A percentile compares a stretch with the other conserved stretches of the same genome.
These are phyloP conservation scores for Eucalyptus sp. DNA, from an alignment of 345 rosid species.

Conservation along the genomic window DNA sequence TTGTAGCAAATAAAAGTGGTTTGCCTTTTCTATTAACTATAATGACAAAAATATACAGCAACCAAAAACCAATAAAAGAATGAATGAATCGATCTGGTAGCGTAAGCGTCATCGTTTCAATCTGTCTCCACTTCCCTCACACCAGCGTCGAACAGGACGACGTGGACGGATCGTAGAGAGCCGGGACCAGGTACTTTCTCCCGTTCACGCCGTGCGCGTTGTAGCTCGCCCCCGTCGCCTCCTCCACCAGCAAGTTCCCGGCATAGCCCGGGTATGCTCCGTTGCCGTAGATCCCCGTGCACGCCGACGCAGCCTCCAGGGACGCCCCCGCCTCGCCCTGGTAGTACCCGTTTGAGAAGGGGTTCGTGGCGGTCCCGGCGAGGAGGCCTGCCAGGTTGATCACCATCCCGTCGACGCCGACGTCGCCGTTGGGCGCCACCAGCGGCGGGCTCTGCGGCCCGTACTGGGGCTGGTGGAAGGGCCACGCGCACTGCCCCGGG, in stretches of 20 bases:
- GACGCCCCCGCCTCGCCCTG: constrained; percentile 66
- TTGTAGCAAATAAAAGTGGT: neutral
- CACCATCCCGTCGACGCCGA: constrained; percentile 74
- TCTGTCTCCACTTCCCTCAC: neutral
- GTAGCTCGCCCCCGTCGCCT: constrained; percentile 58
- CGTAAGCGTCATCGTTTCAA: too few relatives aligned
- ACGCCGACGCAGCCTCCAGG: constrained; percentile 69
- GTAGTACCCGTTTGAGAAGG: constrained; percentile 61
- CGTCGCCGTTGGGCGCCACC: constrained; percentile 65
- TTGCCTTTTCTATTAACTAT: neutral
- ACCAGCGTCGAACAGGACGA: constrained; percentile 53
- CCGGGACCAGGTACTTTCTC: constrained; percentile 68
- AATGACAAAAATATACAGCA: neutral
- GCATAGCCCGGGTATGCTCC: constrained; percentile 89
- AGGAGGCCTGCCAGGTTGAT: constrained; percentile 58
- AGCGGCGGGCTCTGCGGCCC: constrained; percentile 63
- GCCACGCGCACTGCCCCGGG: constrained; percentile 90
- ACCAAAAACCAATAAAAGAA: neutral
- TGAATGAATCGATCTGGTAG: neutral
- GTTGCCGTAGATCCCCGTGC: constrained; percentile 56
- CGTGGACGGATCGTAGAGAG: constrained; percentile 52
- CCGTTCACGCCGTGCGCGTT: constrained; percentile 55
- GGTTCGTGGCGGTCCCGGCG: constrained; percentile 82
- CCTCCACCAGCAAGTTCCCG: constrained; percentile 46
- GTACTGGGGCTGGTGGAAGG: constrained; percentile 72